A percentile compares a stretch with the other conserved stretches of the same genome.
phyloP scores from a whole-genome alignment of 176 grass and related monocot genomes.

The Carex pumila region DNA sequence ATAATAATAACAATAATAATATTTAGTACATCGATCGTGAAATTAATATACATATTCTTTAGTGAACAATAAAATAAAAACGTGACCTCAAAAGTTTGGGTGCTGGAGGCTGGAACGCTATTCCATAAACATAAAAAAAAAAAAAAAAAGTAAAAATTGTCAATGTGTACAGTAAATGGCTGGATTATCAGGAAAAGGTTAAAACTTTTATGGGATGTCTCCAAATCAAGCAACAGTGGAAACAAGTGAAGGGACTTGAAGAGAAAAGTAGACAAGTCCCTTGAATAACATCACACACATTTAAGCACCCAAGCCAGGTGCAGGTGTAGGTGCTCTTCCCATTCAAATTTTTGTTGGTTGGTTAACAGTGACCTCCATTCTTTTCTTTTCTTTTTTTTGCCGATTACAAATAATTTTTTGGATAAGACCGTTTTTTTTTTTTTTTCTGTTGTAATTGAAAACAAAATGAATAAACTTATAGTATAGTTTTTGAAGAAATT shows the following conservation, averaged over 20 bases:
- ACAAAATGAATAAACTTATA: too few species aligned
- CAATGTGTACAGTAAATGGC: not conserved
- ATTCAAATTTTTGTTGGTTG: slow-evolving; percentile 50
- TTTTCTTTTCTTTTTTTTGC: not conserved
- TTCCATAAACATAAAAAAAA: not conserved
- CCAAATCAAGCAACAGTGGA: slow-evolving; percentile 35
- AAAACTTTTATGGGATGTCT: not conserved
- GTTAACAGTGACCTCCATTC: slow-evolving; percentile 80
- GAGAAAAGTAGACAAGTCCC: not conserved
- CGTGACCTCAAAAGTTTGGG: not conserved
- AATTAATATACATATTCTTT: not conserved
- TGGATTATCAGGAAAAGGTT: not conserved
- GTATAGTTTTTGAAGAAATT: too few species aligned
- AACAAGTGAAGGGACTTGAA: slow-evolving; percentile 19
- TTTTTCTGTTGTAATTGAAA: too few species aligned
- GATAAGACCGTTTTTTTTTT: not conserved
- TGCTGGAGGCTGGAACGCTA: not conserved
- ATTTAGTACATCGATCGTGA: not conserved
- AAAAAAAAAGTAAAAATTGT: not conserved
- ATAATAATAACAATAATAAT: too few species aligned
- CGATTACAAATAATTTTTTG: slow-evolving; percentile 23
- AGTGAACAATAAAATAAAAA: too few species aligned
- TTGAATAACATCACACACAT: slow-evolving; percentile 33
- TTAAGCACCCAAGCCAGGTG: not conserved
- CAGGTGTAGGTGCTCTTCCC: slow-evolving; percentile 53